These are phyloP conservation scores for Hypoxylon sp. DNA, from an alignment of 2,329 filamentous ascomycete genomes.

Conservation along the genomic window DNA sequence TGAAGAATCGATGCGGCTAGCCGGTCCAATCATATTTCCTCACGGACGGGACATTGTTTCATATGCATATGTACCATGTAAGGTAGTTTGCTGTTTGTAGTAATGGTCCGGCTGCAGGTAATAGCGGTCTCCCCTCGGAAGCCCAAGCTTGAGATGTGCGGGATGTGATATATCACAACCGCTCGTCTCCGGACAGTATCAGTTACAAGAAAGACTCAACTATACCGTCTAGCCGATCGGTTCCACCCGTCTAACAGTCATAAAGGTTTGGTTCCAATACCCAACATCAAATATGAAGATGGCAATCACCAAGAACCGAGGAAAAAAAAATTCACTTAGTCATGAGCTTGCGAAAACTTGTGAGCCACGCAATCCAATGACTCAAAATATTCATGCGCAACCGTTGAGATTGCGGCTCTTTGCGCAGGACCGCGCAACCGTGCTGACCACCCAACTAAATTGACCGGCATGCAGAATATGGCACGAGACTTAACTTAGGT, in stretches of 20 bases:
- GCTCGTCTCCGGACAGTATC: constrained; percentile 4
- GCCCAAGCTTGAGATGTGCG: constrained; percentile 6
- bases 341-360: constrained; percentile 9
- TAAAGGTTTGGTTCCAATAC: neutral
- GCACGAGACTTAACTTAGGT: constrained; percentile 37
- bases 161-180: constrained; percentile 34
- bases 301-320: neutral
- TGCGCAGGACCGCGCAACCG: constrained; percentile 4
- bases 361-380: constrained; percentile 10
- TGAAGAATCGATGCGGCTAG: neutral
- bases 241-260: constrained; percentile 1
- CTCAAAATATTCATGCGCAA: constrained; percentile 15
- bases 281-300: constrained; percentile 10
- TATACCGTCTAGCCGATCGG: constrained; percentile 16
- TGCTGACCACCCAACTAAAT: constrained; percentile 33
- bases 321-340: neutral
- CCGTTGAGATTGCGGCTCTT: constrained; percentile 33
- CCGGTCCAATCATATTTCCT: constrained; percentile 22
- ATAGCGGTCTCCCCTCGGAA: constrained; percentile 2
- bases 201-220: constrained; percentile 3
- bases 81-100: constrained; percentile 10
- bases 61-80: constrained; percentile 22
- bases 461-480: constrained; percentile 29
- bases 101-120: constrained; percentile 22
- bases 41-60: constrained; percentile 7